A percentile compares a stretch with the other conserved stretches of the same genome.
These are phyloP conservation scores for Termitomyces sp. DNA, from an alignment of 768 basidiomycete genomes.

Conservation along the genomic window DNA sequence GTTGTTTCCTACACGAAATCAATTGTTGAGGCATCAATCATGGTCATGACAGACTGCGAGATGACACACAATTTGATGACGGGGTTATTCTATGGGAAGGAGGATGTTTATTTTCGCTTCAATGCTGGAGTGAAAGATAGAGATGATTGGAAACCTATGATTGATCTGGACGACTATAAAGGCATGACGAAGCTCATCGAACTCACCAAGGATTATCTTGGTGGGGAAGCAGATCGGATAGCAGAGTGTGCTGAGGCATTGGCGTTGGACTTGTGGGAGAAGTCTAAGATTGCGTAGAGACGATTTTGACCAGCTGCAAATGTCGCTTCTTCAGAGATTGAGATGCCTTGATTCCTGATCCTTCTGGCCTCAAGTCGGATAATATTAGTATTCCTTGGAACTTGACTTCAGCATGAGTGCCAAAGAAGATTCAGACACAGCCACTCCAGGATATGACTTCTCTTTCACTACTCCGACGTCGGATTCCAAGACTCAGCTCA, in stretches of 20 bases:
- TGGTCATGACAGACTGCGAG: conserved; percentile 9
- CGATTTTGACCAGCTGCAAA: neutral
- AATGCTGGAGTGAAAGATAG: conserved; percentile 7
- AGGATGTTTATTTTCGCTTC: conserved; percentile 10
- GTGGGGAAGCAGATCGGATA: neutral
- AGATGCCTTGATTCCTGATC: too few species aligned
- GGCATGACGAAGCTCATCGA: conserved; percentile 5
- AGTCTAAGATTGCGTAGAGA: neutral
- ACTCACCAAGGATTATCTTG: conserved; percentile 7
- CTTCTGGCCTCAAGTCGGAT: too few species aligned
- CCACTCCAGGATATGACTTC: neutral
- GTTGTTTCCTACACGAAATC: neutral
- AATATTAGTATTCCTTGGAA: too few species aligned
- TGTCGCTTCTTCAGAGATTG: too few species aligned
- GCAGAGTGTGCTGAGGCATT: conserved; percentile 4
- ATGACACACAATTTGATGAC: conserved; percentile 5
- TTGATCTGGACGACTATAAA: conserved; percentile 6
- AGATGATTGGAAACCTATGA: conserved; percentile 8
- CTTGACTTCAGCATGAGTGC: too few species aligned
- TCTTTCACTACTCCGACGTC: neutral
- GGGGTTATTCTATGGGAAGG: conserved; percentile 4
- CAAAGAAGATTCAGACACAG: too few species aligned
- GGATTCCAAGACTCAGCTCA: neutral
- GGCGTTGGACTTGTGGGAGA: neutral
- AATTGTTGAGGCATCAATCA: conserved; percentile 1